Percentiles rank a stretch among this genome's conserved stretches.
These are phyloP conservation scores for Dictyostelium discoideum DNA, from an alignment of 78 protist genomes.

Conservation along the genomic window DNA sequence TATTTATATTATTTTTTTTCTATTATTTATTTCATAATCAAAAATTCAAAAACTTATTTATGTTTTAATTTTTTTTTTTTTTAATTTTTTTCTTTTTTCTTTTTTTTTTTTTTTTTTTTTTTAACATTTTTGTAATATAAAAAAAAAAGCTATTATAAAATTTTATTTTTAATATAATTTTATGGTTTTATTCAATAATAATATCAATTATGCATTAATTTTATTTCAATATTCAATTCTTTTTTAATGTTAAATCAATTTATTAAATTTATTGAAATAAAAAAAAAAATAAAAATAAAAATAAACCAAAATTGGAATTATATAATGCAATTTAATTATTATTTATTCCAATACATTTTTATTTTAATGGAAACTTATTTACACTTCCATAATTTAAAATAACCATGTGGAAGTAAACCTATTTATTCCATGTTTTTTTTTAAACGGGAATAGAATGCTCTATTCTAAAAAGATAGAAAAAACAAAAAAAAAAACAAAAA, in stretches of 20 bases:
- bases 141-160: too few species aligned
- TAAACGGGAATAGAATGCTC: neutral
- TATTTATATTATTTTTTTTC: neutral
- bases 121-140: too few species aligned
- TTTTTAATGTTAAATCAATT: too few species aligned
- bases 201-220: too few species aligned
- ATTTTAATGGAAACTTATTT: neutral
- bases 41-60: too few species aligned
- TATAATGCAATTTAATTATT: too few species aligned
- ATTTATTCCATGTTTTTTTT: neutral
- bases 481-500: neutral
- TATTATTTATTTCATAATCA: neutral
- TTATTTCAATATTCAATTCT: too few species aligned
- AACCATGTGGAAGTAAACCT: neutral
- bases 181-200: too few species aligned
- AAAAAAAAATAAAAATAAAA: neutral
- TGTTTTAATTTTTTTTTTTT: too few species aligned
- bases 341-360: neutral
- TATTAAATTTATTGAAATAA: neutral
- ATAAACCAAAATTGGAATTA: neutral
- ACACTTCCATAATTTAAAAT: neutral
- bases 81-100: too few species aligned
- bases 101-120: too few species aligned
- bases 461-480: neutral
- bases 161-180: too few species aligned